Percentiles rank a stretch among this genome's conserved stretches.
Conservation (phyloP, 2,329 filamentous ascomycete species). For the Hymenoscyphus infarciens region DNA sequence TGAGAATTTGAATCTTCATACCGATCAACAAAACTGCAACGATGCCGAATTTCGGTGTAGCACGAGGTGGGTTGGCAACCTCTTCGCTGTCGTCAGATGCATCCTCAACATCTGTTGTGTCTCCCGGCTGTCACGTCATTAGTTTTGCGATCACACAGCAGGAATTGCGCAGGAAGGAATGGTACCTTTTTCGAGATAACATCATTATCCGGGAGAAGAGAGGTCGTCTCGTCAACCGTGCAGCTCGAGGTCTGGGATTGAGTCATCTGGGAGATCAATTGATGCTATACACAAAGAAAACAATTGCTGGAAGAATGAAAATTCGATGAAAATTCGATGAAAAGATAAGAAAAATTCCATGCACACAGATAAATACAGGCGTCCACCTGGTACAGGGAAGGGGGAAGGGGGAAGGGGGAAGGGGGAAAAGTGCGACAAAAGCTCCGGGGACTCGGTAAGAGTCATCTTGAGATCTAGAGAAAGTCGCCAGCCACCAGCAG, state of each 20-base stretch:
- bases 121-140: conserved; percentile 41
- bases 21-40: conserved; percentile 27
- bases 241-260: background rate
- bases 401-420: no score
- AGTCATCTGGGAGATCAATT: background rate
- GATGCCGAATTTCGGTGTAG: conserved; percentile 16
- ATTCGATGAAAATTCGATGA: background rate
- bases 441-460: background rate
- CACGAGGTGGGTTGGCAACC: background rate
- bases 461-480: no score
- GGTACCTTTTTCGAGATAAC: background rate
- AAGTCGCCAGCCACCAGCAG: no score
- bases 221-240: conserved; percentile 5
- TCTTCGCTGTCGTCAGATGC: background rate
- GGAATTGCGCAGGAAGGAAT: no score
- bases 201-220: conserved; percentile 9
- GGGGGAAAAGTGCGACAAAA: background rate
- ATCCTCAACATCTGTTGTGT: conserved; percentile 32
- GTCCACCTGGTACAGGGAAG: no score
- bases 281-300: background rate
- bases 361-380: background rate
- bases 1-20: background rate
- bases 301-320: background rate
- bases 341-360: background rate
- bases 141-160: background rate